Conservation (phyloP, 2,329 filamentous ascomycete genomes). For the Thielaviopsis populi region DNA sequence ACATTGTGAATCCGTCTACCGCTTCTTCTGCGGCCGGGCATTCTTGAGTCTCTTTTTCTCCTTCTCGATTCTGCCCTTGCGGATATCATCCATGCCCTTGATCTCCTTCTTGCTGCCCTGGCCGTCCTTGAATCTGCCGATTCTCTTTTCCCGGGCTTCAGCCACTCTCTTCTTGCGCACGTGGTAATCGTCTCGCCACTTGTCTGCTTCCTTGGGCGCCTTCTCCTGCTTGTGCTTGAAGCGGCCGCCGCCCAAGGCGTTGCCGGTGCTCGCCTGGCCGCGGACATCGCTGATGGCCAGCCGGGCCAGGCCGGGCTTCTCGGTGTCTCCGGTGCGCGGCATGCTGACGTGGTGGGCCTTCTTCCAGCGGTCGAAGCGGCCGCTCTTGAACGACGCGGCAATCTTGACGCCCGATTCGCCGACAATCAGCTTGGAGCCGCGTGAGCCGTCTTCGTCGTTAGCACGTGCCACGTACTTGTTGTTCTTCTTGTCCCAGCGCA, state of each 20-base stretch:
- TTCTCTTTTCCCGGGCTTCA: constrained; percentile 71
- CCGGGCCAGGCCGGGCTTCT: constrained; percentile 31
- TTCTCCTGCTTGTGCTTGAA: constrained; percentile 79
- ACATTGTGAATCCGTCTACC: not conserved
- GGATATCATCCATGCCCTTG: constrained; percentile 68
- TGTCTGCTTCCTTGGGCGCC: constrained; percentile 88
- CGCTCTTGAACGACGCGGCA: constrained; percentile 80
- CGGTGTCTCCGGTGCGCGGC: constrained; percentile 69
- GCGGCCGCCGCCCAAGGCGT: constrained; percentile 26
- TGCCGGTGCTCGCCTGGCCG: not conserved
- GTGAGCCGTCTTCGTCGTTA: constrained; percentile 89
- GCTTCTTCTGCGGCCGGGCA: constrained; percentile 57
- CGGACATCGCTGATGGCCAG: constrained; percentile 20
- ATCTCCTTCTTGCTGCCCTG: constrained; percentile 63
- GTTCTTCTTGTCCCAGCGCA: constrained; percentile 95
- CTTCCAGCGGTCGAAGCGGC: constrained; percentile 86
- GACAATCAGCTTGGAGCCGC: constrained; percentile 54
- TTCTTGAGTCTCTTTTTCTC: constrained; percentile 77
- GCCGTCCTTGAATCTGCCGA: constrained; percentile 59
- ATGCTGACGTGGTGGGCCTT: constrained; percentile 67
- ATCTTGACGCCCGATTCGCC: constrained; percentile 95
- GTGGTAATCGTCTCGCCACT: constrained; percentile 78
- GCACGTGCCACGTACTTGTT: constrained; percentile 85
- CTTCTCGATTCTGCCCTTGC: constrained; percentile 63
- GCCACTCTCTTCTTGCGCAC: constrained; percentile 78